These are phyloP conservation scores for Scutellaria baicalensis DNA, from an alignment of 257 asterid genomes.

Conservation along the genomic window DNA sequence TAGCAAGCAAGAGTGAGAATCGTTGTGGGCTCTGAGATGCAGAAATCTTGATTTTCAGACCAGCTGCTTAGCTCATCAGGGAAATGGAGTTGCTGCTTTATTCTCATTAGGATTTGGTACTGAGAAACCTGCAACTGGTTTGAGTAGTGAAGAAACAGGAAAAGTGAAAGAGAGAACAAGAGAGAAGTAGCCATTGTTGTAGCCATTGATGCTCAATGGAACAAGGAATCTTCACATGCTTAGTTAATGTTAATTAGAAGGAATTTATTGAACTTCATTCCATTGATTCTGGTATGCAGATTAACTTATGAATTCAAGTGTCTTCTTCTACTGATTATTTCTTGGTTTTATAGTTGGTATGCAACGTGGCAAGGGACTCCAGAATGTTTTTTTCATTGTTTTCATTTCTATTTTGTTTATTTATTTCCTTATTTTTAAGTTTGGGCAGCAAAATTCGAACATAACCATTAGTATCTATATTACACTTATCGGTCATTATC, in stretches of 20 bases:
- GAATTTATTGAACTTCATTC: neutral
- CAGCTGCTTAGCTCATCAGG: conserved; percentile 43
- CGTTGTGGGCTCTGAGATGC: conserved; percentile 49
- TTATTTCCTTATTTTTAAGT: too few species aligned
- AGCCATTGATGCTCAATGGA: conserved; percentile 23
- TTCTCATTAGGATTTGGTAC: conserved; percentile 38
- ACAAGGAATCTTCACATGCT: neutral
- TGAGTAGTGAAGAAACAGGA: conserved; percentile 33
- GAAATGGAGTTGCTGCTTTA: conserved; percentile 57
- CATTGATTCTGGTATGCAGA: neutral
- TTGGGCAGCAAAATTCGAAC: too few species aligned
- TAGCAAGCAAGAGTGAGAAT: conserved; percentile 63
- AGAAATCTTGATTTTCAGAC: conserved; percentile 51
- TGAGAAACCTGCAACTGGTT: conserved; percentile 51
- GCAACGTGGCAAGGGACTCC: neutral
- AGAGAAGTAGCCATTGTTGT: neutral
- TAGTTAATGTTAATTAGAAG: neutral
- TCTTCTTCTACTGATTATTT: neutral
- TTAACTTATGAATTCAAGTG: neutral
- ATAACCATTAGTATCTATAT: too few species aligned
- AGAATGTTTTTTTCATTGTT: too few species aligned
- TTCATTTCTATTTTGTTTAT: too few species aligned
- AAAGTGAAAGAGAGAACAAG: conserved; percentile 9
- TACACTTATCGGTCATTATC: too few species aligned
- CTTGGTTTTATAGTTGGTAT: neutral